Conservation (phyloP, 768 basidiomycete species). For the Russula lepida region DNA sequence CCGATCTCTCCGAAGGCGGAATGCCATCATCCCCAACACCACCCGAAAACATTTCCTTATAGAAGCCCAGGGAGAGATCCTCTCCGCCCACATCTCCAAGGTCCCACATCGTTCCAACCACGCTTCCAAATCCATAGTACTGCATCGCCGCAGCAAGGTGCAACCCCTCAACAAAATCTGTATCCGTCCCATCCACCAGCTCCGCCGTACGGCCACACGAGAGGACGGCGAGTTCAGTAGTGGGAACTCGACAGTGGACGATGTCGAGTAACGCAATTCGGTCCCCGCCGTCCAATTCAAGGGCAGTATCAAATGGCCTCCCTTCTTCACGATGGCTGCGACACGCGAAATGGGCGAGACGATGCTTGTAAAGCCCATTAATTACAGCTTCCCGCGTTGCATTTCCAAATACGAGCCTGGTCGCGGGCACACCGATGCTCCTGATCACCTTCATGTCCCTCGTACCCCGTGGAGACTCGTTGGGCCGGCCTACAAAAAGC, state of each 20-base stretch:
- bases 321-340: background rate
- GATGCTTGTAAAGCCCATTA: background rate
- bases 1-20: background rate
- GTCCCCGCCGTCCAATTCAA: background rate
- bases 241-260: background rate
- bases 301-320: background rate
- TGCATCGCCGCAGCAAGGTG: constrained; percentile 17
- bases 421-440: background rate
- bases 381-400: background rate
- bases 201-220: background rate
- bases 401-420: background rate
- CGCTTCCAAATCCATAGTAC: constrained; percentile 13
- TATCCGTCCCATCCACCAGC: background rate
- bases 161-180: constrained; percentile 6
- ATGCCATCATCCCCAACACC: background rate
- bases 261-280: background rate
- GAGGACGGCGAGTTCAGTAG: constrained; percentile 9
- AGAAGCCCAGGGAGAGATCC: constrained; percentile 2
- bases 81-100: constrained; percentile 12
- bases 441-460: background rate
- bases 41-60: background rate
- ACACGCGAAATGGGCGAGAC: constrained; percentile 5
- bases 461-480: background rate
- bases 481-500: constrained; percentile 2
- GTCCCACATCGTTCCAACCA: constrained; percentile 20